A percentile compares a stretch with the other conserved stretches of the same genome.
Conservation (phyloP, 208 protist species). For the Crithidia expoeki region DNA sequence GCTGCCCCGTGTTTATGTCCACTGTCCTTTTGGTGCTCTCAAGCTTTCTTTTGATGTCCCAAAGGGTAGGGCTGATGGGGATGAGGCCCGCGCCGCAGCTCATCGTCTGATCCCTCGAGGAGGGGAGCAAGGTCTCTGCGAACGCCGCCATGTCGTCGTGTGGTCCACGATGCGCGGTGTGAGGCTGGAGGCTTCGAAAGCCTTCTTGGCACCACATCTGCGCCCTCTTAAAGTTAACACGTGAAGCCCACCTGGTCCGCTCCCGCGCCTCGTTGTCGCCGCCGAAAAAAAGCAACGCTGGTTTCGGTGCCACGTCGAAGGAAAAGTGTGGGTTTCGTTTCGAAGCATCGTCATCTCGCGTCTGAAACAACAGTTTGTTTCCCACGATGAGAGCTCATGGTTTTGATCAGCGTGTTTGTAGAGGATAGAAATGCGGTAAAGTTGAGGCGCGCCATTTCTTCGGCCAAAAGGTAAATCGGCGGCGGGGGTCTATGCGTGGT, state of each 20-base stretch:
- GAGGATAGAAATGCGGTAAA: conserved; percentile 13
- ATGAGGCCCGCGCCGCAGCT: conserved; percentile 67
- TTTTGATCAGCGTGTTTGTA: conserved; percentile 43
- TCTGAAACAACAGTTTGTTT: conserved; percentile 61
- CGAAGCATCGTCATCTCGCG: conserved; percentile 45
- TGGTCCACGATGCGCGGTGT: not conserved
- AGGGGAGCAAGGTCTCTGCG: not conserved
- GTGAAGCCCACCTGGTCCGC: conserved; percentile 62
- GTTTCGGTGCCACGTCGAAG: conserved; percentile 23
- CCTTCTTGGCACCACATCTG: conserved; percentile 62
- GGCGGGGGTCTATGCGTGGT: conserved; percentile 33
- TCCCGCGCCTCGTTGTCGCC: conserved; percentile 77
- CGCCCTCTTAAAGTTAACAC: conserved; percentile 53
- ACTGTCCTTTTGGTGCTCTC: conserved; percentile 6
- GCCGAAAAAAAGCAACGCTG: conserved; percentile 45
- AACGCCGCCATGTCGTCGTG: conserved; percentile 15
- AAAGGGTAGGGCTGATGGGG: conserved; percentile 59
- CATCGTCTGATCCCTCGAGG: not conserved
- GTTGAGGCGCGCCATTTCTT: conserved; percentile 30
- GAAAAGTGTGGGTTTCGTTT: conserved; percentile 46
- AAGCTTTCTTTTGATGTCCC: conserved; percentile 31
- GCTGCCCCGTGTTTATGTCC: conserved; percentile 17
- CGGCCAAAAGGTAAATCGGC: conserved; percentile 40
- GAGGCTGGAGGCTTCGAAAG: conserved; percentile 27
- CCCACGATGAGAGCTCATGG: conserved; percentile 61